Percentiles rank a stretch among this genome's conserved stretches.
These are phyloP conservation scores for Chenopodium album DNA, from an alignment of 148 eudicot genomes.

Conservation along the genomic window DNA sequence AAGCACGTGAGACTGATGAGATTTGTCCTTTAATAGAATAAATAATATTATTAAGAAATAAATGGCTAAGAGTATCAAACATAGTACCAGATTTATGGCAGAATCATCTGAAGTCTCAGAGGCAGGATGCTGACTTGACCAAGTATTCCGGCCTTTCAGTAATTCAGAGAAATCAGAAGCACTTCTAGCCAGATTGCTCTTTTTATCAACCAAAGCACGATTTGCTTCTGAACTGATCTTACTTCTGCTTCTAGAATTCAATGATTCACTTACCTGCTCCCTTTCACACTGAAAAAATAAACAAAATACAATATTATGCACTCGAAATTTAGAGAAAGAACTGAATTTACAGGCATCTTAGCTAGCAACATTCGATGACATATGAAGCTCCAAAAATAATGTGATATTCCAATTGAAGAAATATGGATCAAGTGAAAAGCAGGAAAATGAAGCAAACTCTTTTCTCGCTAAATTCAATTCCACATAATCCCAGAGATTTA, in stretches of 20 bases:
- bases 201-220: constrained; percentile 18
- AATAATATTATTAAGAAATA: no score
- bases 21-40: not conserved
- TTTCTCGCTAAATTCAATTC: not conserved
- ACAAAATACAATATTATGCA: constrained; percentile 2
- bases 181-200: constrained; percentile 34
- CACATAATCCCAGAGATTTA: not conserved
- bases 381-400: not conserved
- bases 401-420: not conserved
- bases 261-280: constrained; percentile 34
- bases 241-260: constrained; percentile 31
- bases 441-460: not conserved
- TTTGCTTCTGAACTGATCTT: constrained; percentile 20
- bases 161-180: constrained; percentile 36
- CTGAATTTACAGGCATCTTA: not conserved
- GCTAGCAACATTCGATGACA: not conserved
- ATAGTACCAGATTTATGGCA: constrained; percentile 41
- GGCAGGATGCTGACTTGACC: constrained; percentile 32
- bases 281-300: constrained; percentile 39
- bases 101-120: constrained; percentile 48
- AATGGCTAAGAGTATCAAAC: not conserved
- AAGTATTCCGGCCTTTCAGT: constrained; percentile 31
- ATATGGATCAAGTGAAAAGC: not conserved
- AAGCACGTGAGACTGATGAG: not conserved
- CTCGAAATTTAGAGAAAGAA: not conserved